Evolutionary conservation across 2,329 filamentous ascomycete genomes (phyloP).

Genomic region (Ophiostoma pallidulum): DNA sequence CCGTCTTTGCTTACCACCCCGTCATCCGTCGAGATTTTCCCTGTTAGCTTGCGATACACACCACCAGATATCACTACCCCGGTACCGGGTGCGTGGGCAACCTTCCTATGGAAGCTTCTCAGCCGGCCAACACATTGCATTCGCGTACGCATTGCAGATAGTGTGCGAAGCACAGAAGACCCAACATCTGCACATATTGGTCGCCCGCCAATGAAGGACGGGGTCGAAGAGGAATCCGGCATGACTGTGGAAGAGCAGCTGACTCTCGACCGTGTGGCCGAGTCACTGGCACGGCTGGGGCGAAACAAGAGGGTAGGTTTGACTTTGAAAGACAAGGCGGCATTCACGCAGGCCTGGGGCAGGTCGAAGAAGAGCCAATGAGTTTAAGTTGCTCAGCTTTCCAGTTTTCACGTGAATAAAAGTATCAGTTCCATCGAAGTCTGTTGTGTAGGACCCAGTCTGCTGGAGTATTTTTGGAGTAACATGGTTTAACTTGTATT

Average conservation of each 20-base stretch:
- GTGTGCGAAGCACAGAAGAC: constrained; percentile 42
- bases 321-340: constrained; percentile 70
- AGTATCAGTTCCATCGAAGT: too few species aligned
- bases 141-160: constrained; percentile 79
- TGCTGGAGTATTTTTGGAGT: too few species aligned
- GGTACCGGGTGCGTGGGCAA: constrained; percentile 60
- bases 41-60: constrained; percentile 81
- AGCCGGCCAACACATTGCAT: constrained; percentile 82
- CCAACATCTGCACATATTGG: too few species aligned
- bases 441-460: too few species aligned
- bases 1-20: constrained; percentile 63
- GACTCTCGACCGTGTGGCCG: constrained; percentile 69
- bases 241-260: constrained; percentile 51
- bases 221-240: not conserved
- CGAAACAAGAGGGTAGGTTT: constrained; percentile 82
- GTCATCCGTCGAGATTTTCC: constrained; percentile 68
- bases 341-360: constrained; percentile 64
- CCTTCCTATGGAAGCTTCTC: constrained; percentile 79
- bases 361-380: constrained; percentile 24
- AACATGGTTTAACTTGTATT: too few species aligned
- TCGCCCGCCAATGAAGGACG: too few species aligned
- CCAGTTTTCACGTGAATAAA: constrained; percentile 6
- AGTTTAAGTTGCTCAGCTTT: too few species aligned
- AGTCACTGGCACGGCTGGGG: constrained; percentile 77
- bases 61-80: constrained; percentile 87